Evolutionary conservation across 768 basidiomycete genomes (phyloP), one percentile per base, ranked within the genome.

Genomic region (Hygrocybe coccinea): DNA sequence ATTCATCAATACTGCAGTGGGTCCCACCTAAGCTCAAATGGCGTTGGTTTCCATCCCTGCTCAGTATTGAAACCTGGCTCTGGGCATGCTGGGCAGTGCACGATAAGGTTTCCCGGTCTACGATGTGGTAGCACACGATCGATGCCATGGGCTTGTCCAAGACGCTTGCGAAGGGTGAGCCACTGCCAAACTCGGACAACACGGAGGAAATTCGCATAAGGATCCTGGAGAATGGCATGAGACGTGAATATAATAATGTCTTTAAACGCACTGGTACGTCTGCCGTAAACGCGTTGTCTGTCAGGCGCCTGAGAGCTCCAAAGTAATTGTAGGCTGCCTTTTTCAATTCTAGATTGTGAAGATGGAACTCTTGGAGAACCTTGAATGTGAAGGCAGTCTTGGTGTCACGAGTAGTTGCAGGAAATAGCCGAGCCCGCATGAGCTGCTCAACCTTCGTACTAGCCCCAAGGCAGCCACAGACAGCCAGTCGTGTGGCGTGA

Each of bases 381-480:
- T 38, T n/a, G 37, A 68, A 63, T 6, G 65, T 67, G 6, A 55
- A 59, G 12, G 59, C 64, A 3, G 61, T 60, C 29, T 60, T 57
- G 1, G 65, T 62, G 15, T 55, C 24, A 1, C 50, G 44, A 14
- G 62, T 59, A 5, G 61, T 61, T 3, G 62, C 61, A 8, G 65
- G 67, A 47, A 60, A 66, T 22, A 63, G 54, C 3, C 60, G 37
- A 38, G 46, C 39, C 43, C 54, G 54, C 17, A 66, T 60, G 7
- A 65, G 49, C 50, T 66, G 65, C 11, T 60, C 34, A 35, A 57
- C 56, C 15, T 58, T 38, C 7, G 56, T 56, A n/a, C 56, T 33
- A 1, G 53, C 56, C 2, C 35, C 39, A 43, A 41, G 34, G 50
- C 69, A 70, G 34, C 61, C 53, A 50, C 68, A 70, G 39, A 66